Base-by-base conservation (phyloP, 345 rosid genomes). In the Rhodamnia argentea region DNA sequence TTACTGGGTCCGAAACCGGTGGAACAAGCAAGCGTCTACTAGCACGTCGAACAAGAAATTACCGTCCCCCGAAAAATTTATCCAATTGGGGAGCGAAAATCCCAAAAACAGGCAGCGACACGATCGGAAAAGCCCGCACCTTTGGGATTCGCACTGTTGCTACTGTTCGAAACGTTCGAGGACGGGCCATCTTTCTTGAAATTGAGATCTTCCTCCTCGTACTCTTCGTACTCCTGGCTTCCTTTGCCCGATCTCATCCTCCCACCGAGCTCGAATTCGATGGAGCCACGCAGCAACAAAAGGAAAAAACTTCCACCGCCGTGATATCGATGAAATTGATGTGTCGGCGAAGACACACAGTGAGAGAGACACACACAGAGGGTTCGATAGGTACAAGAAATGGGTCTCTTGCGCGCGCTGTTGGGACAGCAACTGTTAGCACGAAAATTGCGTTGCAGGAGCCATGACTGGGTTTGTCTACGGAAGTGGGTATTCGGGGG, bases 151-250 rank as follows among this genome's bases (percentile, higher is more conserved):
- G 84, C 74, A 74, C 62, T 44, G 88, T 86, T 82, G 85, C 82
- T 86, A 60, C 57, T 87, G 87, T 86, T 88, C 59, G 90, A 82
- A 74, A 85, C 82, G 83, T 87, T 90, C 5, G 92, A 93, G 86
- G 94, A 91, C 53, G 94, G 90, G 76, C 93, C 94, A 60, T 93
- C 94, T 42, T 91, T 95, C 86, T 91, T 93, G 32, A 96, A 91
- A 88, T 87, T 86, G 85, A 91, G 92, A 9, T 95, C 99, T 1
- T 94, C 98, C 62, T 95, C 98, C 29, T 93, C 96, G 93, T 91
- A 95, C 52, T 94, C 99, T 53, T 95, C 98, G 70, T 92, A 98
- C 76, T 93, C 98, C 88, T 88, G 98, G 90, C 91, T 92, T 84
- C 89, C 93, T 84, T 94, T 93, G 20, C 92, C 95, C 62, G 92